A percentile compares a stretch with the other conserved stretches of the same genome.
These are phyloP conservation scores for Aspergillus indologenus DNA, from an alignment of 495 filamentous ascomycete species.

Conservation along the genomic window DNA sequence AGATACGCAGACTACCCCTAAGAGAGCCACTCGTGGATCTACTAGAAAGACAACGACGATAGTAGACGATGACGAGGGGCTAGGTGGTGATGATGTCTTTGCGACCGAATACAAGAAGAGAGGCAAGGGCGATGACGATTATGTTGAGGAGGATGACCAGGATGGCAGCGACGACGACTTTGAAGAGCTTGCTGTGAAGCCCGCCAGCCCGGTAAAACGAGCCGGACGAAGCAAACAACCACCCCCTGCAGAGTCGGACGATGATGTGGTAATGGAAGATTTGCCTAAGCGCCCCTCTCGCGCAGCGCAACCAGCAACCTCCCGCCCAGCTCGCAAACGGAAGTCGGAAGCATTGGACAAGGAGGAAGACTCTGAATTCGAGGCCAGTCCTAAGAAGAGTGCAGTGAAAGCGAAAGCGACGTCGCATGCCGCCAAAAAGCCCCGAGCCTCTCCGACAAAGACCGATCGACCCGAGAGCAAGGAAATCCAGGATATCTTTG, in stretches of 20 bases:
- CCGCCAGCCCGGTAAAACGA: constrained; percentile 26
- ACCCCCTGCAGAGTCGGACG: constrained; percentile 38
- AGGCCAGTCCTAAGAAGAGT: constrained; percentile 34
- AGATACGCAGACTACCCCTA: constrained; percentile 15
- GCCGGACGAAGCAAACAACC: constrained; percentile 44
- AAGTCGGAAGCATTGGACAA: constrained; percentile 53
- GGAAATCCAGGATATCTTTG: constrained; percentile 76
- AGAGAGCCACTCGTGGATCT: constrained; percentile 33
- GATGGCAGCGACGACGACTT: constrained; percentile 44
- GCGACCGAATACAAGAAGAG: constrained; percentile 59
- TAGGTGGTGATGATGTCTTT: constrained; percentile 72
- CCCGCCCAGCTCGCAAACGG: constrained; percentile 49
- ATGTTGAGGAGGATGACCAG: constrained; percentile 61
- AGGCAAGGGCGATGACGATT: constrained; percentile 65
- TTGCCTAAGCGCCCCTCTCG: constrained; percentile 36
- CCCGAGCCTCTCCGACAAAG: constrained; percentile 58
- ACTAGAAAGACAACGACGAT: constrained; percentile 34
- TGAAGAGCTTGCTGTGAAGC: constrained; percentile 38
- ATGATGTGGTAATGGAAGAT: constrained; percentile 50
- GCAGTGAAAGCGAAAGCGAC: constrained; percentile 28
- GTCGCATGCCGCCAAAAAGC: constrained; percentile 56
- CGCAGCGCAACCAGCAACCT: constrained; percentile 27
- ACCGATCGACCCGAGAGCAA: constrained; percentile 60
- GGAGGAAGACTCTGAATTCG: constrained; percentile 36
- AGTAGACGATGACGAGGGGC: constrained; percentile 58